Evolutionary conservation across 208 protist species (phyloP).

Genomic region (Trypanosoma rangeli): DNA sequence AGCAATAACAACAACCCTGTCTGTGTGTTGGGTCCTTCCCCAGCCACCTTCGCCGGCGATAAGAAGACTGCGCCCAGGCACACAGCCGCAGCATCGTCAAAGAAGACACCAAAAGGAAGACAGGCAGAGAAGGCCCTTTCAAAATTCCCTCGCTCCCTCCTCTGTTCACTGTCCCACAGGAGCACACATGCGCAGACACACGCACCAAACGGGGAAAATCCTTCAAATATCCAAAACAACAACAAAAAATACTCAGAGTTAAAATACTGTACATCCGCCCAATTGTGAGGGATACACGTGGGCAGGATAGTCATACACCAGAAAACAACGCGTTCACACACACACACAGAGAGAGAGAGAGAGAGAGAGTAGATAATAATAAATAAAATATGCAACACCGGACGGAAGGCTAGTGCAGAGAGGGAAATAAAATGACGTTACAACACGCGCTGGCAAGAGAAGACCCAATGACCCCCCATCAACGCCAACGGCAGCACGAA

Average conservation of each 20-base stretch:
- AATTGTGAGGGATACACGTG: no score
- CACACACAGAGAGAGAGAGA: conserved; percentile 16
- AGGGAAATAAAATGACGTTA: not conserved
- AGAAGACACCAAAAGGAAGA: not conserved
- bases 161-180: no score
- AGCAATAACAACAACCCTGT: no score
- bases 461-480: no score
- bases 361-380: no score
- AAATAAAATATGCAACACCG: no score
- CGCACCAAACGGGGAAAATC: not conserved
- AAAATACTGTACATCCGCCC: no score
- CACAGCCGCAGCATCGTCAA: not conserved
- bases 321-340: conserved; percentile 3
- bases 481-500: no score
- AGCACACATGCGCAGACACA: no score
- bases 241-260: not conserved
- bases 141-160: not conserved
- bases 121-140: not conserved
- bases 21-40: not conserved
- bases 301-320: no score
- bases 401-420: no score
- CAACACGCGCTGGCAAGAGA: not conserved
- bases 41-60: not conserved
- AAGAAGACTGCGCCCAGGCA: not conserved
- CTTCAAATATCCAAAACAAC: no score